These are phyloP conservation scores for Carpinus fangiana DNA, from an alignment of 306 rosid genomes.

Conservation along the genomic window DNA sequence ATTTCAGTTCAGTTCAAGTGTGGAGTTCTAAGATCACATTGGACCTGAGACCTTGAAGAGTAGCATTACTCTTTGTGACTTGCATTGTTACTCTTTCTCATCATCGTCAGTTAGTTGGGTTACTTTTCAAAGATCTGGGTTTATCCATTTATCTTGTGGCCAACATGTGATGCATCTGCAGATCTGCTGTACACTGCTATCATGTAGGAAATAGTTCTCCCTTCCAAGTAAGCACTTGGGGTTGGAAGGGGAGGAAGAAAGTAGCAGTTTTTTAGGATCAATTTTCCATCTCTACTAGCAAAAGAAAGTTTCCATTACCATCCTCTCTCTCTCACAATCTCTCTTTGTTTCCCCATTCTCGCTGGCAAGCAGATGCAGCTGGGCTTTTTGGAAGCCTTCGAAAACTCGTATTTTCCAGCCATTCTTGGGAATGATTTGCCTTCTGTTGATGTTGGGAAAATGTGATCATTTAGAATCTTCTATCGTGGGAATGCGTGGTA, in stretches of 20 bases:
- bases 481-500: neutral
- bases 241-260: neutral
- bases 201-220: neutral
- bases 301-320: neutral
- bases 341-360: too few species aligned
- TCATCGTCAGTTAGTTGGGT: neutral
- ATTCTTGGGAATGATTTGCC: neutral
- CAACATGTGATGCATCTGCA: neutral
- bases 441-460: neutral
- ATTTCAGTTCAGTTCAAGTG: constrained; percentile 21
- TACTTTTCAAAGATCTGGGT: neutral
- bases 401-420: neutral
- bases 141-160: neutral
- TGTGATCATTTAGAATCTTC: neutral
- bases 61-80: neutral
- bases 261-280: neutral
- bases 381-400: neutral
- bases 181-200: neutral
- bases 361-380: neutral
- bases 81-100: neutral
- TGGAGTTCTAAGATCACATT: constrained; percentile 23
- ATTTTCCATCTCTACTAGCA: neutral
- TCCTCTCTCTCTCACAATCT: too few species aligned
- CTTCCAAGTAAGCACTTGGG: neutral
- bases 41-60: neutral